Evolutionary conservation across 371 early-diverging fungal species (phyloP).

Genomic region (Chytridium lagenaria): DNA sequence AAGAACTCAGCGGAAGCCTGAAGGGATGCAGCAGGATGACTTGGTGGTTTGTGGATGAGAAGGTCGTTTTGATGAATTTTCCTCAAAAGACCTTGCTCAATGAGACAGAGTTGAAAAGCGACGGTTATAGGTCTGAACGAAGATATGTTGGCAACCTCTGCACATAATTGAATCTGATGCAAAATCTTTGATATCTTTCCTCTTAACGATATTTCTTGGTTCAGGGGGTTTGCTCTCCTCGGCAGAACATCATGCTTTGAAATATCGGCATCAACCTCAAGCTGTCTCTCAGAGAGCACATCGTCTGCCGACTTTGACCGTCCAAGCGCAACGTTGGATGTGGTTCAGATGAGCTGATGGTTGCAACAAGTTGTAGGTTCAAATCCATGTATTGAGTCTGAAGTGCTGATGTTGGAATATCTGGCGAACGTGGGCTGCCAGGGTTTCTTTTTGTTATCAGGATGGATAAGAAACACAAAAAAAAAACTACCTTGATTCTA

Average conservation of each 20-base stretch:
- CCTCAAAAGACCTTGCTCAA: constrained; percentile 73
- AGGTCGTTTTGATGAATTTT: constrained; percentile 72
- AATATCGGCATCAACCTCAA: too few species aligned
- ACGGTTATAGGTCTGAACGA: constrained; percentile 71
- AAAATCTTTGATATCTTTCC: constrained; percentile 31
- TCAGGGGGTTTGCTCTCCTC: constrained; percentile 5
- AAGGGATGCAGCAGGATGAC: constrained; percentile 69
- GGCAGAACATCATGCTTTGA: too few species aligned
- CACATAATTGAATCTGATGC: constrained; percentile 46
- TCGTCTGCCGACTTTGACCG: too few species aligned
- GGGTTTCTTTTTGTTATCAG: background rate
- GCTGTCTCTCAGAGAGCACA: too few species aligned
- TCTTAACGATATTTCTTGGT: constrained; percentile 27
- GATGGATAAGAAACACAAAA: background rate
- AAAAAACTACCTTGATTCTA: background rate
- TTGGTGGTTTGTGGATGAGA: constrained; percentile 67
- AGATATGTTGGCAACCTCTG: constrained; percentile 58
- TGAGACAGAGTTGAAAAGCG: constrained; percentile 75
- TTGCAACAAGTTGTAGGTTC: constrained; percentile 21
- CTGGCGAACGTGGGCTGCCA: constrained; percentile 25
- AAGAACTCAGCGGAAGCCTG: constrained; percentile 81
- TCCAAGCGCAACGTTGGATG: too few species aligned
- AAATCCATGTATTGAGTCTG: constrained; percentile 24
- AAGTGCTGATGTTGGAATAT: constrained; percentile 36
- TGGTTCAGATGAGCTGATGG: constrained; percentile 26